These are phyloP conservation scores for Akanthomyces uredinophilus DNA, from an alignment of 2,329 filamentous ascomycete genomes.

Conservation along the genomic window DNA sequence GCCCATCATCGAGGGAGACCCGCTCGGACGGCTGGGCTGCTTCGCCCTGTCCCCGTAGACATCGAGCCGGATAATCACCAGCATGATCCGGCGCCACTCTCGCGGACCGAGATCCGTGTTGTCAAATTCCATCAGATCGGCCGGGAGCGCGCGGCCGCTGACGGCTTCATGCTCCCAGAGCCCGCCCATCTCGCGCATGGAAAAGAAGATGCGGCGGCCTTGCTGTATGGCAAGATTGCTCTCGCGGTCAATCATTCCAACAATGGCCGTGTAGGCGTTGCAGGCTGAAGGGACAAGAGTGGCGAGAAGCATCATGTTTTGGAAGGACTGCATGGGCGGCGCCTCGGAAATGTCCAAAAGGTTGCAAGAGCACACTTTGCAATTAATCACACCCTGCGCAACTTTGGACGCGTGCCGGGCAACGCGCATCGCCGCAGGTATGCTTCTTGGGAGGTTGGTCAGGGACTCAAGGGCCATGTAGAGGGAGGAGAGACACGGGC, in stretches of 20 bases:
- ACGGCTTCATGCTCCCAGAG: conserved; percentile 36
- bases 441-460: conserved; percentile 39
- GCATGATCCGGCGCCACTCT: conserved; percentile 49
- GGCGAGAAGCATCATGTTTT: conserved; percentile 55
- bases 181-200: conserved; percentile 43
- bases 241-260: conserved; percentile 51
- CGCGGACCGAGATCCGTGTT: conserved; percentile 44
- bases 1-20: conserved; percentile 31
- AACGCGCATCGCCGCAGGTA: conserved; percentile 42
- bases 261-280: conserved; percentile 51
- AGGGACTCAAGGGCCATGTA: conserved; percentile 48
- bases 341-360: conserved; percentile 27
- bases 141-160: conserved; percentile 22
- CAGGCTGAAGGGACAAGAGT: conserved; percentile 53
- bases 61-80: conserved; percentile 51
- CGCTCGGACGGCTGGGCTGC: conserved; percentile 11
- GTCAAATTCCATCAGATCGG: conserved; percentile 29
- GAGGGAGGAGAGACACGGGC: conserved; percentile 45
- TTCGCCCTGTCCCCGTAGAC: conserved; percentile 46
- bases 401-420: conserved; percentile 43
- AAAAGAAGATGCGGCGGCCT: conserved; percentile 39
- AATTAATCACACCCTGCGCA: conserved; percentile 48
- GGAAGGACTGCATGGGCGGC: conserved; percentile 45
- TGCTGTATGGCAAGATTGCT: conserved; percentile 38
- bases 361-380: conserved; percentile 42